Conservation (phyloP, 495 filamentous ascomycete species). For the Aspergillus heteromorphus region DNA sequence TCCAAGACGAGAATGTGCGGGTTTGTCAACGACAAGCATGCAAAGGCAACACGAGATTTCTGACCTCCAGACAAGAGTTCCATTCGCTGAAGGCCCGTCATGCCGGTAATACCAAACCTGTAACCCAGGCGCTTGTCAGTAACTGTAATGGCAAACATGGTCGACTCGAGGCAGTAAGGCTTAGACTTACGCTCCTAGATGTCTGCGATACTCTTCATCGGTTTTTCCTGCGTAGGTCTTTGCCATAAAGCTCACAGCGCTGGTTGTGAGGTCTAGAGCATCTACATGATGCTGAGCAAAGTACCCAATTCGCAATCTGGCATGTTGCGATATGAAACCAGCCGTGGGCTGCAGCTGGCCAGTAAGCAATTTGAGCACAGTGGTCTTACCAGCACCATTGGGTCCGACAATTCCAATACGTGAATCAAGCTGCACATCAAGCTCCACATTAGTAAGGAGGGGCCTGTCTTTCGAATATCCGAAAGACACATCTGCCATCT, state of each 20-base stretch:
- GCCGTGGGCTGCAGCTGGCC: constrained; percentile 71
- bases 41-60: constrained; percentile 96
- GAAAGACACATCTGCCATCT: constrained; percentile 91
- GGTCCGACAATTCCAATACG: constrained; percentile 97
- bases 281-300: constrained; percentile 99
- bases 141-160: neutral
- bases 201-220: constrained; percentile 95
- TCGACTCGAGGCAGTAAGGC: neutral
- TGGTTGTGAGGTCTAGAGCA: constrained; percentile 81
- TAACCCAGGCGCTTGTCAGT: constrained; percentile 5
- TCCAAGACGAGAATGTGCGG: constrained; percentile 97
- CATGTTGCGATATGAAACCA: constrained; percentile 80
- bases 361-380: constrained; percentile 88
- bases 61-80: constrained; percentile 91
- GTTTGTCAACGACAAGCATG: constrained; percentile 84
- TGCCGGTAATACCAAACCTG: constrained; percentile 93
- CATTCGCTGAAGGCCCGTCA: constrained; percentile 96
- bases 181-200: constrained; percentile 68
- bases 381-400: constrained; percentile 98
- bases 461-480: constrained; percentile 78
- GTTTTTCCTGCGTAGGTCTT: constrained; percentile 83
- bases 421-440: constrained; percentile 96
- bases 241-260: constrained; percentile 91
- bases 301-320: constrained; percentile 85
- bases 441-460: constrained; percentile 78